Base-by-base conservation (phyloP, 495 filamentous ascomycete genomes). In the Penicillium daleae region DNA sequence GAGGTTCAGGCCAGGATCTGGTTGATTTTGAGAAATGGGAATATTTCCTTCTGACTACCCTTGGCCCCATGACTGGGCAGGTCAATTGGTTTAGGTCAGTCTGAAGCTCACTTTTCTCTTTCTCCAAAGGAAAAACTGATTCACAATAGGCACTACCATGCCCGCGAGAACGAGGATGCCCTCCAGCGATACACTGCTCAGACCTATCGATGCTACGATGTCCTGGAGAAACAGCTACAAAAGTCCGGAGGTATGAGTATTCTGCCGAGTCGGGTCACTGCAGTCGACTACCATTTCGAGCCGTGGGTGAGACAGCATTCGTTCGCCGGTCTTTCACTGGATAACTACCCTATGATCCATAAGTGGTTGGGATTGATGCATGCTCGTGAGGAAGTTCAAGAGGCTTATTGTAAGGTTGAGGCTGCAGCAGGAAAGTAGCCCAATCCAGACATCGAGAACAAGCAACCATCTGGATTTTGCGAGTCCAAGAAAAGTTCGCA, bases 21-120 rank as follows among this genome's bases (percentile, higher is more conserved):
- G 75, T 82, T 0, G 77, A 82, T 61, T 79, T 79, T 44, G 79
- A 82, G 44, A 81, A 81, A 57, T 82, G 79, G 79, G 76, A 73
- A 31, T 76, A 75, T 61, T 80, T 82, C 61, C 68, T 82, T 24
- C 57, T 80, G 26, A 69, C 72, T 3, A 76, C 70, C 0, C 67
- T 82, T 19, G 79, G 75, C 10, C 79, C 79, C 7, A 78, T 81
- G 76, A 70, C 62, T 40, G 77, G 76, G 6, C 79, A 80, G 63
- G 59, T 71, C 3, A 81, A 76, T 51, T 82, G 78, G 78, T 82
- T 76, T 53, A 67, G 63, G 52, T 74, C 64, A 13, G 70, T 65
- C 6, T 46, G 19, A 46, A 19, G 9, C 29, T 12, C 3, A 21
- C 9, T n/a, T n/a, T n/a, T n/a, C 8, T 15, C 5, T 29, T 57